A percentile compares a stretch with the other conserved stretches of the same genome.
These are phyloP conservation scores for Candida tibetensis DNA, from an alignment of 805 yeast species.

Conservation along the genomic window DNA sequence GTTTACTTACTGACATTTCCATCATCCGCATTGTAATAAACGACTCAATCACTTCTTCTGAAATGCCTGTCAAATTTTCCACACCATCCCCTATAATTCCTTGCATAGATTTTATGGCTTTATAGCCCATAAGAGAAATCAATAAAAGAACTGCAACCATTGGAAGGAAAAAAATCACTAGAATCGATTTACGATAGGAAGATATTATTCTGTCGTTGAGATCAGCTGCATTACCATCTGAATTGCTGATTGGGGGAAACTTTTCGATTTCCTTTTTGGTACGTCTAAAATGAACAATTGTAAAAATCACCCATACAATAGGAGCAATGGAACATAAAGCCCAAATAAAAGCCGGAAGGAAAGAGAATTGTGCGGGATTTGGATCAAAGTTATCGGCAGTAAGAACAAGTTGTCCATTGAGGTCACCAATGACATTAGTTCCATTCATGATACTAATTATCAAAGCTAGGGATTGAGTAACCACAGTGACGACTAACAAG, in stretches of 20 bases:
- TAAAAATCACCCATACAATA: constrained; percentile 13
- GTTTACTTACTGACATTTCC: constrained; percentile 1
- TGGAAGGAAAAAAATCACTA: constrained; percentile 27
- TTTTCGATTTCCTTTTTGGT: constrained; percentile 25
- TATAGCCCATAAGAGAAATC: not conserved
- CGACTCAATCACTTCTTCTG: not conserved
- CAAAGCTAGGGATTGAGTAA: not conserved
- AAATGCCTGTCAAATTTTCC: not conserved
- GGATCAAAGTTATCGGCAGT: not conserved
- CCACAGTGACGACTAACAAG: constrained; percentile 3
- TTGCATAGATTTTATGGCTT: not conserved
- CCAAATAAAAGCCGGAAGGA: not conserved
- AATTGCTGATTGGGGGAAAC: constrained; percentile 25
- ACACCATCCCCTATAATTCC: not conserved
- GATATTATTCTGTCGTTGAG: constrained; percentile 15
- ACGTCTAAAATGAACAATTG: constrained; percentile 20
- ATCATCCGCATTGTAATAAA: not conserved
- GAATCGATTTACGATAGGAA: constrained; percentile 26
- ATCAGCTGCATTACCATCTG: constrained; percentile 14
- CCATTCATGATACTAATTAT: not conserved
- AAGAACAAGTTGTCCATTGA: no score
- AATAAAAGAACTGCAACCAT: constrained; percentile 6
- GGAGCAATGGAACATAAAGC: not conserved
- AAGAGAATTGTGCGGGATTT: not conserved
- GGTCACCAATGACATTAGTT: no score